Base-by-base conservation (phyloP, 805 yeast species). In the Pichia paraexigua region DNA sequence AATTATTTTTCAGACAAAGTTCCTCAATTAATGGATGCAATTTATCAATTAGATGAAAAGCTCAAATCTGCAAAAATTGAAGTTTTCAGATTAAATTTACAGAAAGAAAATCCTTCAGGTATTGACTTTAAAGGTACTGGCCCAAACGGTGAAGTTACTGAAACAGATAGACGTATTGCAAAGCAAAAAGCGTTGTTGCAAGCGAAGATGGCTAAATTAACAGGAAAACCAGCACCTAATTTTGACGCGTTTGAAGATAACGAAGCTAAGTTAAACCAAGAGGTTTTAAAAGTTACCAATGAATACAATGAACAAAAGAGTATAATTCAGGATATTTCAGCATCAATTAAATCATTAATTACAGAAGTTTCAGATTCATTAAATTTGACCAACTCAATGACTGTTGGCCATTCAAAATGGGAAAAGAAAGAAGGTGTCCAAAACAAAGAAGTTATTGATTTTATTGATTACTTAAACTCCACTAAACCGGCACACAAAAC, bases 201-300 rank as follows among this genome's bases (percentile, higher is more conserved):
- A 56, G 87, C 91, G 47, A 78, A 96, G 58, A 90, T 92, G 95
- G 95, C 96, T 28, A 88, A 92, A 4, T 76, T 92, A 60, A 91
- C 97, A 0, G 97, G 97, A 7, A 85, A 82, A 60, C 72, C 78
- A 9, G 70, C 74, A 3, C 68, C 75, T 9, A 70, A 70, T 32
- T 65, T 71, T 43, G 75, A 73, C 24, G 71, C 70, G 3, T 74
- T 77, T 58, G 79, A 80, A 41, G 77, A 74, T 48, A 76, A 80
- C 47, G 88, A 83, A 54, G 65, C 70, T 8, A 70, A 72, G 52
- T 73, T 84, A 55, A 76, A 74, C 47, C 76, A 73, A 53, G 84
- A 80, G 47, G 67, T 76, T 22, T 72, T 75, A 21, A 69, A 66
- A 24, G 76, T 83, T n/a, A 74, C 73, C 40, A 66, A 66, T 21